These are phyloP conservation scores for Fusarium haematococcum DNA, from an alignment of 2,329 filamentous ascomycete genomes.

Conservation along the genomic window DNA sequence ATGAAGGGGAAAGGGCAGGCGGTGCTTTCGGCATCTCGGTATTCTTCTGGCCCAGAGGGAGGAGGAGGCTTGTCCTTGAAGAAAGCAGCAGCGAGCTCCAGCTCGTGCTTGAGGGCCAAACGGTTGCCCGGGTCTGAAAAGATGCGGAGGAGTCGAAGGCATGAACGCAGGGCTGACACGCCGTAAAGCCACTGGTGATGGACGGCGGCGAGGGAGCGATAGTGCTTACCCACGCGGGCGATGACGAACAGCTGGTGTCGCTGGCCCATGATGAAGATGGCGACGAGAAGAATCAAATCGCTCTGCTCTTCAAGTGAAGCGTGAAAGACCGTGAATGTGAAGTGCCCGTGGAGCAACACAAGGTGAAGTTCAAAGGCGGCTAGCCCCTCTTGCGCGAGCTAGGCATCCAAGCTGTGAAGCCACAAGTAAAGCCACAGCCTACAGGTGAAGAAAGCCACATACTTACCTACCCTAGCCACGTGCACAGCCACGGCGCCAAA, in stretches of 20 bases:
- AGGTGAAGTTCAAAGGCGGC: neutral
- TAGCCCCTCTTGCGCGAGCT: neutral
- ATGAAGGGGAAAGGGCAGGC: conserved; percentile 19
- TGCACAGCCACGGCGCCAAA: neutral
- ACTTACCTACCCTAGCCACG: neutral
- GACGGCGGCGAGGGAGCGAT: conserved; percentile 22
- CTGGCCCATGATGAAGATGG: conserved; percentile 15
- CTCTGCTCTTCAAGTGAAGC: neutral
- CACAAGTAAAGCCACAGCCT: neutral
- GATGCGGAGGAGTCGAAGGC: conserved; percentile 16
- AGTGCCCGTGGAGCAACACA: neutral
- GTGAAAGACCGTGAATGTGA: neutral
- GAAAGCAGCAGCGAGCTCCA: conserved; percentile 3
- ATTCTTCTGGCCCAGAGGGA: neutral
- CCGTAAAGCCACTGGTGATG: conserved; percentile 28
- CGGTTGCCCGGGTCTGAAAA: conserved; percentile 19
- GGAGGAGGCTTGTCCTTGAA: neutral
- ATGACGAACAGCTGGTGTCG: conserved; percentile 33
- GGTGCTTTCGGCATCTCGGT: neutral
- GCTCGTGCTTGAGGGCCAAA: conserved; percentile 7
- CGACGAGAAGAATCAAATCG: neutral
- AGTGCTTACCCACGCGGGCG: conserved; percentile 17
- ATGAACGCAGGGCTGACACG: conserved; percentile 14
- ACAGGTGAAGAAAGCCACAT: neutral
- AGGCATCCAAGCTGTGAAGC: neutral